A percentile compares a stretch with the other conserved stretches of the same genome.
Evolutionary conservation across 257 asterid genomes (phyloP).

Genomic region (Eucommia ulmoides): DNA sequence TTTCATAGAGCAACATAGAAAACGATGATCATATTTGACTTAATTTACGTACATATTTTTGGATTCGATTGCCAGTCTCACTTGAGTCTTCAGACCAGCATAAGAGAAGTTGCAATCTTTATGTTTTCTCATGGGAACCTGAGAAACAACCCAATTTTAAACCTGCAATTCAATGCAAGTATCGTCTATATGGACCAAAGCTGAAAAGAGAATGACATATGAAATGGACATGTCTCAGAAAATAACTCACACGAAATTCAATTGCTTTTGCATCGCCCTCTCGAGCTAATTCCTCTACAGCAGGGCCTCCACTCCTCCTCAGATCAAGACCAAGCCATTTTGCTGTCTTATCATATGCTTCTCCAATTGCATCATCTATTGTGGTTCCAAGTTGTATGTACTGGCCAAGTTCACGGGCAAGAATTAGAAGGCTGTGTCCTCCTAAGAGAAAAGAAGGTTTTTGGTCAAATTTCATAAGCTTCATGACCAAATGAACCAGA

Average conservation of each 20-base stretch:
- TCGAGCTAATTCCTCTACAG: constrained; percentile 85
- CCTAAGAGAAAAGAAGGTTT: constrained; percentile 32
- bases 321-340: constrained; percentile 99
- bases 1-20: no score
- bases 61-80: constrained; percentile 86
- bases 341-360: constrained; percentile 95
- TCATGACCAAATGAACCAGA: constrained; percentile 6
- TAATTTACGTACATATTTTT: constrained; percentile 46
- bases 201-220: background rate
- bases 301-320: constrained; percentile 99
- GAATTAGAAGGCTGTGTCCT: constrained; percentile 90
- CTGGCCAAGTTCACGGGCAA: constrained; percentile 89
- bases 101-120: constrained; percentile 94
- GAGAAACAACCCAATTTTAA: constrained; percentile 17
- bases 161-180: constrained; percentile 3
- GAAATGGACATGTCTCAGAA: constrained; percentile 8
- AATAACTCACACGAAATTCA: constrained; percentile 47
- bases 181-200: background rate
- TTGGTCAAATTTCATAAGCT: constrained; percentile 8
- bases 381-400: constrained; percentile 93
- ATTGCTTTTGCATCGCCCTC: constrained; percentile 73
- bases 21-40: no score
- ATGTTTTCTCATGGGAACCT: constrained; percentile 99
- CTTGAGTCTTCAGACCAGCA: constrained; percentile 99
- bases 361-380: constrained; percentile 95